phyloP scores from a whole-genome alignment of 1,284 basidiomycete species.

The Leccinum pachyderme region DNA sequence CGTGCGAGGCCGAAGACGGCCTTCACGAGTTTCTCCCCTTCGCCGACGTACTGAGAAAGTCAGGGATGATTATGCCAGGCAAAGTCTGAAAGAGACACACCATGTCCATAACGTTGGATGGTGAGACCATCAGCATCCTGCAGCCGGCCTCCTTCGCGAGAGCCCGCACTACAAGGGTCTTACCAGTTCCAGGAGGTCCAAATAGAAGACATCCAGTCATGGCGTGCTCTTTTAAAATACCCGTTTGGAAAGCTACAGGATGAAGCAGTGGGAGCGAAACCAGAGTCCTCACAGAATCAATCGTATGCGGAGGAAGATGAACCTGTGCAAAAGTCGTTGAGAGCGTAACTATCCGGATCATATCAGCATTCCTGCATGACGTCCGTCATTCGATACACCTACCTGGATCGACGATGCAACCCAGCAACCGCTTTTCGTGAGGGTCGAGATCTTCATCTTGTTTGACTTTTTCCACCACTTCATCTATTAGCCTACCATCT shows the following conservation, averaged over 20 bases:
- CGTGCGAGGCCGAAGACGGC: slow-evolving; percentile 90
- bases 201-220: slow-evolving; percentile 89
- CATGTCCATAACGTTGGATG: slow-evolving; percentile 89
- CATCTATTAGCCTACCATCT: slow-evolving; percentile 46
- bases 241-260: slow-evolving; percentile 86
- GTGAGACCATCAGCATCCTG: slow-evolving; percentile 82
- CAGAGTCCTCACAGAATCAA: slow-evolving; percentile 86
- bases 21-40: slow-evolving; percentile 92
- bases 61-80: slow-evolving; percentile 6
- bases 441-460: slow-evolving; percentile 70
- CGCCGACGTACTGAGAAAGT: slow-evolving; percentile 77
- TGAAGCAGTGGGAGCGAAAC: slow-evolving; percentile 90
- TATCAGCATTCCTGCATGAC: slow-evolving; percentile 8
- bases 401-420: slow-evolving; percentile 83
- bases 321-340: slow-evolving; percentile 85
- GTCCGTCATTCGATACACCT: slow-evolving; percentile 27
- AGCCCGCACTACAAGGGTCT: slow-evolving; percentile 87
- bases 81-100: slow-evolving; percentile 38
- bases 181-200: slow-evolving; percentile 90
- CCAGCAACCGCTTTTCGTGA: slow-evolving; percentile 75
- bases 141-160: slow-evolving; percentile 90
- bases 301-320: slow-evolving; percentile 82
- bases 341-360: slow-evolving; percentile 51
- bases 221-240: slow-evolving; percentile 86
- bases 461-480: slow-evolving; percentile 72